phyloP scores from a whole-genome alignment of 2,329 filamentous ascomycete species.

The Claviceps pazoutovae region DNA sequence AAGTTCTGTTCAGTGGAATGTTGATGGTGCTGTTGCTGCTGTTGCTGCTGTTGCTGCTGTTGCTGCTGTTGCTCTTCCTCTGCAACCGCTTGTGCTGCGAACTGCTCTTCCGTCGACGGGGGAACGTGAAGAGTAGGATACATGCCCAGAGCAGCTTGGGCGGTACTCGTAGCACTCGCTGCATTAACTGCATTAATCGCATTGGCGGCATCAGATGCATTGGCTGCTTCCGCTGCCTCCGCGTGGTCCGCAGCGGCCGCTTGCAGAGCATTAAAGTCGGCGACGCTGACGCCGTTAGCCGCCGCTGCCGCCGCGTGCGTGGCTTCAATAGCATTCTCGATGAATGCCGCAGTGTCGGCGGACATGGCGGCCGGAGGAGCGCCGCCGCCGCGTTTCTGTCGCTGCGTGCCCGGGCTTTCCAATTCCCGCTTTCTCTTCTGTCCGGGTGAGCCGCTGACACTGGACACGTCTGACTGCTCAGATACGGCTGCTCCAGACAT shows the following conservation, averaged over 20 bases:
- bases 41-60: constrained; percentile 4
- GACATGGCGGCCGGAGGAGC: constrained; percentile 32
- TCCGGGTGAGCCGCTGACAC: constrained; percentile 27
- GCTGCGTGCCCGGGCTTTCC: constrained; percentile 35
- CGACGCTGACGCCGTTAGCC: constrained; percentile 30
- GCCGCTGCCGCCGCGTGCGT: constrained; percentile 23
- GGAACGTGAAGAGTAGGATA: constrained; percentile 47
- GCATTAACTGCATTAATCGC: constrained; percentile 30
- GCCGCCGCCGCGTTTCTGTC: constrained; percentile 32
- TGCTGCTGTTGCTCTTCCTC: constrained; percentile 11
- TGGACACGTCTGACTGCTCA: constrained; percentile 34
- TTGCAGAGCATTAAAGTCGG: constrained; percentile 43
- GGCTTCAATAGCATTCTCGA: constrained; percentile 38
- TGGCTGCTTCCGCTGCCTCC: constrained; percentile 21
- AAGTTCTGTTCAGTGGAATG: constrained; percentile 18
- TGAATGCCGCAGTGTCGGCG: constrained; percentile 35
- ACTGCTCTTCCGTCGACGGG: constrained; percentile 43
- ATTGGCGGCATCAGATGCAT: background rate
- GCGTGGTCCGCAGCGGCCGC: constrained; percentile 31
- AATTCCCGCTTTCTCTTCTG: constrained; percentile 43
- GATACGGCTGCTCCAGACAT: constrained; percentile 35
- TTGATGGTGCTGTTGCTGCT: background rate
- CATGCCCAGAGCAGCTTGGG: constrained; percentile 45
- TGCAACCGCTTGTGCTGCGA: constrained; percentile 35
- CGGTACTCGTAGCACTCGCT: constrained; percentile 42